Evolutionary conservation across 1,284 basidiomycete species (phyloP), one percentile per base, ranked within the genome.

Genomic region (Cryptococcus wingfieldii): DNA sequence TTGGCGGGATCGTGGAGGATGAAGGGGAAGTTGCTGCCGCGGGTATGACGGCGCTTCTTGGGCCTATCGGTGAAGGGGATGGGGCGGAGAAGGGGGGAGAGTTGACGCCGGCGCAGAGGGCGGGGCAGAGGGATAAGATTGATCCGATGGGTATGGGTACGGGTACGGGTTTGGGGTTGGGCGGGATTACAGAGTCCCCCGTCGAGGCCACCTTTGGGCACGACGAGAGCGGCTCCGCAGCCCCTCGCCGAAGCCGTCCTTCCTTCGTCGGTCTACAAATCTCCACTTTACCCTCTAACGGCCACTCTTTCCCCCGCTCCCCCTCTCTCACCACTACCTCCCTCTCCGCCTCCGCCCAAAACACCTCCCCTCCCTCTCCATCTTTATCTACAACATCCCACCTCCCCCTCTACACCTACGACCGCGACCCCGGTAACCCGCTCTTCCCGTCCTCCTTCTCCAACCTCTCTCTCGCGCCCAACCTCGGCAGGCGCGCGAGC

Each of bases 221-320:
- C 31, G 2, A 3, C 31, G 6, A 34, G 31, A 34, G 31, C 31
- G 6, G 0, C 1, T 34, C 31, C 23, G 9, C 13, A 5, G 3
- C 14, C n/a, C n/a, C 48, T 0, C 5, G 19, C 3, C 28, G 13
- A n/a, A 31, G 7, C 27, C 45, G 37, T 38, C 51, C 31, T 39
- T 72, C 71, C 1, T 73, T 71, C 48, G 74, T 76, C 43, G 74
- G 74, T 1, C 60, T 76, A 10, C 68, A 71, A 48, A 76, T 76
- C 46, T 44, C 63, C 18, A 73, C 73, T 1, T 62, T 65, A 5
- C 69, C 71, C 12, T 12, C 45, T 9, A 25, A 28, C 27, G 9
- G 23, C 18, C 45, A 18, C 43, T 6, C 28, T 47, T 51, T 39
- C 31, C 31, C 42, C 31, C n/a, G 23, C 18, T 34, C 31, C 12